phyloP scores from a whole-genome alignment of 116 monocot genomes.

The Phalaenopsis hybrid region DNA sequence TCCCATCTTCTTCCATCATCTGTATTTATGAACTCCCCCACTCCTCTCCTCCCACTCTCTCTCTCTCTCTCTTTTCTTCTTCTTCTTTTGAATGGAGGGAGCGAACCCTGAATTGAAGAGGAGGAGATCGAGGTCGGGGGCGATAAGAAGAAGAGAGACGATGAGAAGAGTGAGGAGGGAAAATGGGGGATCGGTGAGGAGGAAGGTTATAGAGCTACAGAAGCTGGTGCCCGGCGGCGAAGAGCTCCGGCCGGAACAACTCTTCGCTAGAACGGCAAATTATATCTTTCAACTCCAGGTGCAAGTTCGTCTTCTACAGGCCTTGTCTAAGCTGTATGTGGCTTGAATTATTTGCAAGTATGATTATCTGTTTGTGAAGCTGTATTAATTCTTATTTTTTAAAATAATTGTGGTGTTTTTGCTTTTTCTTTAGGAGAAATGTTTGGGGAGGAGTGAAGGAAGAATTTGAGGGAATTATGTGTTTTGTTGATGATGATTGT shows the following conservation, averaged over 20 bases:
- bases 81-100: not conserved
- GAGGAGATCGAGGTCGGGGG: not conserved
- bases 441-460: too few relatives aligned
- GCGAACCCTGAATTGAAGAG: not conserved
- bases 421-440: not conserved
- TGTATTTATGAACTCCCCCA: too few relatives aligned
- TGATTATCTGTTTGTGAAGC: too few relatives aligned
- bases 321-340: slow-evolving; percentile 17
- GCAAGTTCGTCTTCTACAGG: slow-evolving; percentile 35
- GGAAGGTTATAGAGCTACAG: slow-evolving; percentile 59
- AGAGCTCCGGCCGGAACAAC: slow-evolving; percentile 39
- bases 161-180: not conserved
- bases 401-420: not conserved
- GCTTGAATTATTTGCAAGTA: not conserved
- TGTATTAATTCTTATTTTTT: not conserved
- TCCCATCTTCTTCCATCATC: too few relatives aligned
- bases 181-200: not conserved
- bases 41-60: not conserved
- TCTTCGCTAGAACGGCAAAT: slow-evolving; percentile 40
- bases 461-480: not conserved
- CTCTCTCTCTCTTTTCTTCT: not conserved
- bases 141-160: not conserved
- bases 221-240: slow-evolving; percentile 59
- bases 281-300: slow-evolving; percentile 49
- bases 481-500: not conserved